Percentiles rank a stretch among this genome's conserved stretches.
Evolutionary conservation across 495 filamentous ascomycete species (phyloP).

Genomic region (Daldinia vernicosa): DNA sequence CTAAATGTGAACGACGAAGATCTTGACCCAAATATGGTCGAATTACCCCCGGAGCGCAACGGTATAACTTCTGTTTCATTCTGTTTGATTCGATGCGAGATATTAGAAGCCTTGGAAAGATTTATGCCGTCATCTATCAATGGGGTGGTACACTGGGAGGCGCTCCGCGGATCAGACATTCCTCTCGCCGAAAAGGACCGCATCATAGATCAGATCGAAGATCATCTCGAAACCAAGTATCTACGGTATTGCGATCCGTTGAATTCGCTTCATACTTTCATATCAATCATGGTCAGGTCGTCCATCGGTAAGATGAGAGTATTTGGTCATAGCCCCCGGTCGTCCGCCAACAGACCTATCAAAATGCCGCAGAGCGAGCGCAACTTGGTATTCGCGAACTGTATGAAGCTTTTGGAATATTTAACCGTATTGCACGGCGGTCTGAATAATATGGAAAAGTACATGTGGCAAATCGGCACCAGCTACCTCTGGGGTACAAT

Average conservation of each 20-base stretch:
- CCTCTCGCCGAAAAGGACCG: slow-evolving; percentile 47
- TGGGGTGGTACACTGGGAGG: slow-evolving; percentile 46
- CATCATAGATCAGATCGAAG: slow-evolving; percentile 24
- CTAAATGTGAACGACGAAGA: slow-evolving; percentile 54
- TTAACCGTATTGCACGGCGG: slow-evolving; percentile 36
- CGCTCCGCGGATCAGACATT: slow-evolving; percentile 51
- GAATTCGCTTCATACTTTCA: slow-evolving; percentile 45
- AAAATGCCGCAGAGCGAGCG: slow-evolving; percentile 38
- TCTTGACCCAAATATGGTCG: slow-evolving; percentile 43
- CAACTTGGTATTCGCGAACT: slow-evolving; percentile 41
- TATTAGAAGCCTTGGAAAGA: slow-evolving; percentile 17
- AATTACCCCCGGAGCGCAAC: slow-evolving; percentile 36
- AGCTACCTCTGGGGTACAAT: slow-evolving; percentile 52
- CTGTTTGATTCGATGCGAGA: slow-evolving; percentile 40
- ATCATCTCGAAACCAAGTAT: slow-evolving; percentile 21
- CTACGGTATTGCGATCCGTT: slow-evolving; percentile 32
- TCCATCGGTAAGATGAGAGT: slow-evolving; percentile 47
- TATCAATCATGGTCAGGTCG: slow-evolving; percentile 51
- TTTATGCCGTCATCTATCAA: neutral
- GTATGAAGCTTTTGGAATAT: slow-evolving; percentile 45
- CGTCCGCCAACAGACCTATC: slow-evolving; percentile 33
- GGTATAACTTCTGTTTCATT: slow-evolving; percentile 30
- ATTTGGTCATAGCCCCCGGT: slow-evolving; percentile 45
- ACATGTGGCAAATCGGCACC: slow-evolving; percentile 47
- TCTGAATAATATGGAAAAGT: slow-evolving; percentile 37